Evolutionary conservation across 805 yeast species (phyloP), one percentile per base, ranked within the genome.

Genomic region (Nakazawaea ishiwadae): DNA sequence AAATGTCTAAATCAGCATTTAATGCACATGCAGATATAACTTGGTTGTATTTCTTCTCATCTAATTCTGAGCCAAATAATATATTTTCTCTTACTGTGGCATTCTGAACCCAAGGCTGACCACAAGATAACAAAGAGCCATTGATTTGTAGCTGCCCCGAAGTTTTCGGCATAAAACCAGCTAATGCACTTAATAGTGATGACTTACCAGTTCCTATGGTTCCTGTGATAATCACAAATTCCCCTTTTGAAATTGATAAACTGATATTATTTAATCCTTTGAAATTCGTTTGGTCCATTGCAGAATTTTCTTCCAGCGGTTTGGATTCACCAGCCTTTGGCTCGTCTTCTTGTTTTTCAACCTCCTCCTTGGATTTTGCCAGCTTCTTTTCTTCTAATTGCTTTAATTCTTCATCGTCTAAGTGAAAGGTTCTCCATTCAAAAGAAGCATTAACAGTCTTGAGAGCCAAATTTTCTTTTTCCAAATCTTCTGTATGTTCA

Each of bases 191-290:
- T 33, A 84, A 62, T 17, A 84, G 62, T 1, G 88, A 79, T 0
- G 85, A 63, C 51, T 84, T 84, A 35, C 93, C 93, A 1, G 84
- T 68, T 4, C 93, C 93, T 52, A 87, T 84, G 1, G 80, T 61
- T 11, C 96, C 96, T 0, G 91, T 84, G 17, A 85, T 70, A 44
- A 83, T 82, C 5, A 87, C 63, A 39, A 89, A 76, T 54, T 86
- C 95, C 17, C 85, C 84, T 43, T 73, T 74, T 32, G 66, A 59
- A 35, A 87, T 65, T 1, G 59, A 54, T 16, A 86, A 58, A 48
- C 78, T 66, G 44, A 86, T 58, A 52, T 81, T 49, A 31, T 50
- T 44, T 54, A 80, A 53, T 51, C 86, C 71, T 37, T 65, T 41
- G 59, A 68, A 67, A 27, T 44, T 31, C 46, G 60, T 46, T 46